A percentile compares a stretch with the other conserved stretches of the same genome.
These are phyloP conservation scores for Trifolium fragiferum DNA, from an alignment of 306 rosid genomes.

Conservation along the genomic window DNA sequence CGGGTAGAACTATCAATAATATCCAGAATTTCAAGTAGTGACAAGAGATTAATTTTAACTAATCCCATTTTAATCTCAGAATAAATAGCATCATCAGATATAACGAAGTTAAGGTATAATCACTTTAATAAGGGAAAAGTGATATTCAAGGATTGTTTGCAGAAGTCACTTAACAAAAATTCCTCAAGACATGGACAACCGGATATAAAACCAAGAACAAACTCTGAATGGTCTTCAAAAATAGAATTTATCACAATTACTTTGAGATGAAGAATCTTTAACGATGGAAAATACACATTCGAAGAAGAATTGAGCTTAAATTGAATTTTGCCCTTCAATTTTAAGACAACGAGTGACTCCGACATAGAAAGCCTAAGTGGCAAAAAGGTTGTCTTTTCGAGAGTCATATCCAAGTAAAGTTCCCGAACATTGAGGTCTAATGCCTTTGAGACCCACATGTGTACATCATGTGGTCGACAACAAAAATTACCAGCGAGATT, in stretches of 20 bases:
- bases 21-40: background rate
- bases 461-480: background rate
- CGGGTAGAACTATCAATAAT: background rate
- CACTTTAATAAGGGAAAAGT: background rate
- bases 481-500: background rate
- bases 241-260: background rate
- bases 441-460: background rate
- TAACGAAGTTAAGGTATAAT: background rate
- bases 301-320: background rate
- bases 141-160: background rate
- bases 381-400: too few species aligned
- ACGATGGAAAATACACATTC: background rate
- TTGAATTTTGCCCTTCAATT: background rate
- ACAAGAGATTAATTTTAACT: background rate
- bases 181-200: background rate
- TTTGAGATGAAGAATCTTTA: background rate
- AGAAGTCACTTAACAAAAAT: background rate
- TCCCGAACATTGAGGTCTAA: background rate
- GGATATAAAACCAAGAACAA: background rate
- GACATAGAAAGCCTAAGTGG: background rate
- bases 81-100: too few species aligned
- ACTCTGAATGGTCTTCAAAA: background rate
- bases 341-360: background rate
- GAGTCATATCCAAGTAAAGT: background rate
- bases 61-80: fast-evolving